Conservation (phyloP, 768 basidiomycete species). For the Dentipellis fragilis region DNA sequence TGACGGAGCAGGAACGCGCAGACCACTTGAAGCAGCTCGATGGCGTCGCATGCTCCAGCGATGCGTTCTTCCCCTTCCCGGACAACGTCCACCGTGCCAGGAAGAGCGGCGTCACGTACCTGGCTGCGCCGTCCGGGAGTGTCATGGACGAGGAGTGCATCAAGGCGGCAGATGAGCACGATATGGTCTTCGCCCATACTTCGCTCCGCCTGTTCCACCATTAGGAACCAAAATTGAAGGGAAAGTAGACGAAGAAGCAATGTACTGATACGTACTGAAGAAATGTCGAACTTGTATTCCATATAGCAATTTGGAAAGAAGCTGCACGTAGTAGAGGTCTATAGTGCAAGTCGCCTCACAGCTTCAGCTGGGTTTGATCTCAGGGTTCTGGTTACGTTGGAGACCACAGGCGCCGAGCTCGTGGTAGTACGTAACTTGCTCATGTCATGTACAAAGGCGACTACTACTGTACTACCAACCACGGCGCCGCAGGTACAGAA, state of each 20-base stretch:
- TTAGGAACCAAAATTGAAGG: slow-evolving; percentile 27
- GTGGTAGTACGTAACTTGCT: too few relatives aligned
- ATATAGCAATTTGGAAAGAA: too few relatives aligned
- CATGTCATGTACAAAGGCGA: too few relatives aligned
- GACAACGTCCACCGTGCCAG: slow-evolving; percentile 93
- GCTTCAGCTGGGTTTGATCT: too few relatives aligned
- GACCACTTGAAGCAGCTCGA: slow-evolving; percentile 68
- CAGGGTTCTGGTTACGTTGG: too few relatives aligned
- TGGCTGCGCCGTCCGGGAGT: slow-evolving; percentile 87
- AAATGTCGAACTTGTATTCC: too few relatives aligned
- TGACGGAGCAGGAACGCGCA: slow-evolving; percentile 62
- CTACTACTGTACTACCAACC: too few relatives aligned
- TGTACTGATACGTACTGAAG: too few relatives aligned
- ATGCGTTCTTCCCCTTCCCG: slow-evolving; percentile 99
- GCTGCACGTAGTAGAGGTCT: too few relatives aligned
- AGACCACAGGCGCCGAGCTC: too few relatives aligned
- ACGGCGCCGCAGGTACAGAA: too few relatives aligned
- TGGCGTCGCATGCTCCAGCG: slow-evolving; percentile 87
- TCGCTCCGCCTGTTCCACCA: slow-evolving; percentile 86
- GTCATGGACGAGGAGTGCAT: slow-evolving; percentile 98
- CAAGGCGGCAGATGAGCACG: slow-evolving; percentile 91
- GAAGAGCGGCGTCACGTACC: slow-evolving; percentile 86
- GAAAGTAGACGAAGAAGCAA: neutral
- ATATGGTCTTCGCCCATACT: slow-evolving; percentile 87
- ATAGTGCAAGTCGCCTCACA: too few relatives aligned